Evolutionary conservation across 257 asterid genomes (phyloP).

Genomic region (Przewalskia tangutica): DNA sequence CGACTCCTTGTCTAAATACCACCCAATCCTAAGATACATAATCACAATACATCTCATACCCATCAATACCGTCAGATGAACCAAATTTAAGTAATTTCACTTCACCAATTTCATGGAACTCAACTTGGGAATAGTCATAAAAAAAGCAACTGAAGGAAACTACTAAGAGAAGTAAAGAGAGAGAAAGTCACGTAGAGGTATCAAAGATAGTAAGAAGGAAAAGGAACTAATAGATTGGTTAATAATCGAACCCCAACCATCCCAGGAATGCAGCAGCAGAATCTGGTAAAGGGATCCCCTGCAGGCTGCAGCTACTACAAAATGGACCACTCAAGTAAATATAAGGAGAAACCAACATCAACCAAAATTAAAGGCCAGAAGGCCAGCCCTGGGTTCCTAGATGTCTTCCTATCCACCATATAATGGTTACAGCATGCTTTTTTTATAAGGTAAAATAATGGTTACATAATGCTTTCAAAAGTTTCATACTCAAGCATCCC

Average conservation of each 20-base stretch:
- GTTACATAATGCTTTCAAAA: not conserved
- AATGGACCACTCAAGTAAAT: not conserved
- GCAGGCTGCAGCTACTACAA: not conserved
- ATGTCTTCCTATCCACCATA: not conserved
- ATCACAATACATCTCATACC: not conserved
- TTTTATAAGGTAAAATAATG: no score
- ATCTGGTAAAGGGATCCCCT: not conserved
- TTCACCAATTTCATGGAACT: not conserved
- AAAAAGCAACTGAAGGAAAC: not conserved
- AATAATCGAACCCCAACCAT: not conserved
- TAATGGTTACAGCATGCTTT: not conserved
- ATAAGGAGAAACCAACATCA: not conserved
- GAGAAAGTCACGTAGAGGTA: not conserved
- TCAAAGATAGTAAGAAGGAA: not conserved
- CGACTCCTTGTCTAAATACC: constrained; percentile 90
- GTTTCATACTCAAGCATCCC: not conserved
- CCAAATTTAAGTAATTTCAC: not conserved
- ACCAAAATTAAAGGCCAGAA: not conserved
- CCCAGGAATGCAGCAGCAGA: not conserved
- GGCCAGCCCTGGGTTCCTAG: not conserved
- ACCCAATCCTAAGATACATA: constrained; percentile 75
- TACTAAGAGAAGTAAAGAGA: constrained; percentile 1
- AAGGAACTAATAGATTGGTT: not conserved
- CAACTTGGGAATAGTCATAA: not conserved
- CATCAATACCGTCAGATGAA: not conserved